Evolutionary conservation across 2,329 filamentous ascomycete species (phyloP).

Genomic region (Hymenoscyphus linearis): DNA sequence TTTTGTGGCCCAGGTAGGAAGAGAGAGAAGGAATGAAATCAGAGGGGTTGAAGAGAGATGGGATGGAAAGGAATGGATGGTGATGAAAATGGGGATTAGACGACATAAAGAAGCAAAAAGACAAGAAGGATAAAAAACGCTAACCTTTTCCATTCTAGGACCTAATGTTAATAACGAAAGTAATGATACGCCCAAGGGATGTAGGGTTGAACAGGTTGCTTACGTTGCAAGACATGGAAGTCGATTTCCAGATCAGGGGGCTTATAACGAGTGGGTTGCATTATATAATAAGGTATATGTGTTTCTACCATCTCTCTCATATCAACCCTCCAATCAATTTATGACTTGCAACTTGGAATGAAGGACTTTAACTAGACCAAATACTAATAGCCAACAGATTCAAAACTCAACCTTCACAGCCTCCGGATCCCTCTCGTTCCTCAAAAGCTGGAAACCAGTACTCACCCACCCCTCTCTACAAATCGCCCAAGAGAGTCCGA

Average conservation of each 20-base stretch:
- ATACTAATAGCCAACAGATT: constrained; percentile 37
- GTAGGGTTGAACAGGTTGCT: constrained; percentile 54
- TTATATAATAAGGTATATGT: constrained; percentile 39
- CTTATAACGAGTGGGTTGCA: constrained; percentile 52
- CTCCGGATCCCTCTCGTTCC: constrained; percentile 48
- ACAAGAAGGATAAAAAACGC: not conserved
- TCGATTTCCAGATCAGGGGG: constrained; percentile 55
- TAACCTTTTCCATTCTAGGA: constrained; percentile 33
- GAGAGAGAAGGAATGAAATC: not conserved
- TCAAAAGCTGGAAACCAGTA: constrained; percentile 53
- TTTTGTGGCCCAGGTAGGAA: too few relatives aligned
- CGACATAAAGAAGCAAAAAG: too few relatives aligned
- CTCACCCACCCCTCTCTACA: constrained; percentile 49
- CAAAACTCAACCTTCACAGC: constrained; percentile 49
- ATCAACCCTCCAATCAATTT: too few relatives aligned
- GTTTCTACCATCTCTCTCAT: not conserved
- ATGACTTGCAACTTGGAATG: too few relatives aligned
- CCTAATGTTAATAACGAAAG: constrained; percentile 53
- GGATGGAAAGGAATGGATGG: not conserved
- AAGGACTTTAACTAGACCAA: too few relatives aligned
- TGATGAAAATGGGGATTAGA: too few relatives aligned
- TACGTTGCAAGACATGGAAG: constrained; percentile 58
- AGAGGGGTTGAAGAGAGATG: not conserved
- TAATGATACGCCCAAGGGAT: constrained; percentile 48
- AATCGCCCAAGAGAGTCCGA: constrained; percentile 53